Evolutionary conservation across 352 stramenopile species (phyloP), one percentile per base, ranked within the genome.

Genomic region (Elongisporangium anandrum): DNA sequence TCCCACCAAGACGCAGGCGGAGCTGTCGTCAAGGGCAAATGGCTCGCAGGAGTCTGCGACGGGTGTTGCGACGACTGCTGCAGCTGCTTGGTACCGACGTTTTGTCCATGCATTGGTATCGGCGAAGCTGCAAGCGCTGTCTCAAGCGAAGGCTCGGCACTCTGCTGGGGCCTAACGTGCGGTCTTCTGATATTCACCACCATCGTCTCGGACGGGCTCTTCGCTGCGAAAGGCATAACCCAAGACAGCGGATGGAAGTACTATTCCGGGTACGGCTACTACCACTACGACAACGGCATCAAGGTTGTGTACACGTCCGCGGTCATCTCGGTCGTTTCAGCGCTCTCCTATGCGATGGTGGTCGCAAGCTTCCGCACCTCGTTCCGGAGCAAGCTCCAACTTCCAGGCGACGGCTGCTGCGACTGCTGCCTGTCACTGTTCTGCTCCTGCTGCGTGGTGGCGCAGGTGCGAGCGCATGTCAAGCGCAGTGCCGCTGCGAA

Each of bases 381-480:
- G 26, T 38, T 38, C 26, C 26, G 26, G 7, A 38, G 3, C 26
- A 38, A 45, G 34, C 34, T 81, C 50, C 22, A 75, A 19, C 77
- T 85, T 50, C 68, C 72, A 16, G 72, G 75, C 10, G 67, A 19
- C 38, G 64, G 57, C 21, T 62, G 50, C 57, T 56, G 41, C 19
- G 72, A 85, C 51, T 75, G 60, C 50, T 79, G 59, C 39, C 60
- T 58, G 15, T 41, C 70, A 12, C 70, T 66, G 17, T 81, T 62
- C 24, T 85, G 77, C 66, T 70, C 64, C 22, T 77, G 67, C 54
- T 86, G 71, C 50, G 55, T 63, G n/a, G 60, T 85, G 10, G 71
- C 77, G 1, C 77, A 87, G 64, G 74, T 85, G 39, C 75, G 75
- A 2, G 79, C 75, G 5, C 77, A 87, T 64, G 51, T 75, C 45